phyloP scores from a whole-genome alignment of 148 eudicot species.

The Heliosperma pusillum region DNA sequence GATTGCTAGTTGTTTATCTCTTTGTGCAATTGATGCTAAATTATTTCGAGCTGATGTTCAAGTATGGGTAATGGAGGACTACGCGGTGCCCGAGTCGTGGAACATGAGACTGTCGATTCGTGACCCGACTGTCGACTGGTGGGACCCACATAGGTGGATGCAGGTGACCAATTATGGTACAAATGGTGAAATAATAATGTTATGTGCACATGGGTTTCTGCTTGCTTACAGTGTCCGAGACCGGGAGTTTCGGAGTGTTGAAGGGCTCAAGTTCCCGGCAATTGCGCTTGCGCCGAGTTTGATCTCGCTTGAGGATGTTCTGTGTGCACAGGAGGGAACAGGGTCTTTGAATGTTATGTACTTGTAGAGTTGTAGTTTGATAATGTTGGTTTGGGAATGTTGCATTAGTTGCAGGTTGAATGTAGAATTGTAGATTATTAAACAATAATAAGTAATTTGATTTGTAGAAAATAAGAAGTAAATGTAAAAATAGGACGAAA shows the following conservation, averaged over 20 bases:
- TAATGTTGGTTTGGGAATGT: neutral
- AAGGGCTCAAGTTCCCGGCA: constrained; percentile 16
- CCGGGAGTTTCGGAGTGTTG: constrained; percentile 4
- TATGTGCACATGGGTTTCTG: constrained; percentile 23
- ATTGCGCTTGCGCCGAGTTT: constrained; percentile 34
- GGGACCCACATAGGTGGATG: constrained; percentile 40
- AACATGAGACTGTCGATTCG: constrained; percentile 28
- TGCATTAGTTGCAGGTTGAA: neutral
- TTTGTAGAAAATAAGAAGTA: neutral
- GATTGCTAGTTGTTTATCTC: constrained; percentile 28
- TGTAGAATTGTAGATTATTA: neutral
- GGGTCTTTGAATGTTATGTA: constrained; percentile 18
- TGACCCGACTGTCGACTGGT: constrained; percentile 40
- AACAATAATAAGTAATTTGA: neutral
- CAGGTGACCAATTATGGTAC: constrained; percentile 25
- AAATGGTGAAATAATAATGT: constrained; percentile 26
- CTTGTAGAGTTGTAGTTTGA: neutral
- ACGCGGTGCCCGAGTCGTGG: constrained; percentile 40
- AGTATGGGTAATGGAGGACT: constrained; percentile 46
- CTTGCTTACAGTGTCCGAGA: constrained; percentile 23
- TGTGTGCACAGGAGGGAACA: constrained; percentile 14
- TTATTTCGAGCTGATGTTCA: constrained; percentile 25
- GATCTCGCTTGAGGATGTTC: constrained; percentile 26
- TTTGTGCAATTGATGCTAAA: constrained; percentile 34
- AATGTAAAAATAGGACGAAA: neutral